Base-by-base conservation (phyloP, 2,329 filamentous ascomycete species). In the Alternaria novae-zelandiae region DNA sequence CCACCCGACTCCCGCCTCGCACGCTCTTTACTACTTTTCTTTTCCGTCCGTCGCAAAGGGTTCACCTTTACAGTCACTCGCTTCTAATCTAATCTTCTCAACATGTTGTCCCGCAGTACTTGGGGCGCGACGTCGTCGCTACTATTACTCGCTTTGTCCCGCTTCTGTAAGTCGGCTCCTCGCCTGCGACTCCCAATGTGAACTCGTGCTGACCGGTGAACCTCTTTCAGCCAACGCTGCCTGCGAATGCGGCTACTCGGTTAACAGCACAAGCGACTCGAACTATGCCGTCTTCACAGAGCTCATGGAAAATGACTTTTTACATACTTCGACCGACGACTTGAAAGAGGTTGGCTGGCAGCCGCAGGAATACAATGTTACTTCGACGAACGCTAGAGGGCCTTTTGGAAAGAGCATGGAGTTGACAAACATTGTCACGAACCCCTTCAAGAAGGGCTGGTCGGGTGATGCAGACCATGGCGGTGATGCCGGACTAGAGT, bases 231-330 rank as follows among this genome's bases (percentile, higher is more conserved):
- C 74, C 45, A 69, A 71, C 45, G 84, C 85, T 6, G 83, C 85
- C 65, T 94, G 92, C 80, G 87, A 91, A 71, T 95, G 92, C 74
- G 92, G 91, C 55, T 94, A 93, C 77, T 85, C 85, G 4, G 79
- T 89, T 47, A 82, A 82, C 64, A 79, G 83, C 43, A 83, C 82
- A n/a, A 73, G 79, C 49, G 79, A 80, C 26, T 68, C 74, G 5
- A 61, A 71, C 7, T 72, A 78, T 50, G 79, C 83, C 44, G 74
- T 91, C 56, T 94, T 91, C 76, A 92, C 90, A 3, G 88, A 94
- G 63, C 74, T 89, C 11, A 79, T 92, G 55, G 91, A 94, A 74
- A 90, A 90, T 20, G 89, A 94, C 79, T 94, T 94, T 74, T 81
- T 88, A 4, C 86, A 87, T 63, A 74, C 87, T 41, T 80, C 87